These are phyloP conservation scores for Pseudogymnoascus sp. DNA, from an alignment of 2,329 filamentous ascomycete genomes.

Conservation along the genomic window DNA sequence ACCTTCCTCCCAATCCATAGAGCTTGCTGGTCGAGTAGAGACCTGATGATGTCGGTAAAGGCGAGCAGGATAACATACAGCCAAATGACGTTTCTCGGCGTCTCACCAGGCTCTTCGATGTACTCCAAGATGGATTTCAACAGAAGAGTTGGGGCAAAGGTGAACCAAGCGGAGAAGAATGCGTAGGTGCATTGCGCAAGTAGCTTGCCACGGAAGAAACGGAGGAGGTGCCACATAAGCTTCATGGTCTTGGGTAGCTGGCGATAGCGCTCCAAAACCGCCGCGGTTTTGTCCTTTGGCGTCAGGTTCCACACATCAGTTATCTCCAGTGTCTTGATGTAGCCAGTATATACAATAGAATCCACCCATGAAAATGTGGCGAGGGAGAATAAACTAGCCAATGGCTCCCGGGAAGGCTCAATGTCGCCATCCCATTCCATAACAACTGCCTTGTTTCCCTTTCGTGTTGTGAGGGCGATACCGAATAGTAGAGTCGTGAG, in stretches of 20 bases:
- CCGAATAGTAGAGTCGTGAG: slow-evolving; percentile 66
- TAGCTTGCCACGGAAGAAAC: slow-evolving; percentile 73
- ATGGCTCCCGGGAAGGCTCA: slow-evolving; percentile 76
- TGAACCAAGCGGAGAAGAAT: slow-evolving; percentile 70
- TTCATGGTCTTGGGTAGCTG: slow-evolving; percentile 74
- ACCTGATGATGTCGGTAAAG: slow-evolving; percentile 71
- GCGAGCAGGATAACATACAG: slow-evolving; percentile 89
- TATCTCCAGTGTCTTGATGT: slow-evolving; percentile 75
- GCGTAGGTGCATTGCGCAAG: slow-evolving; percentile 76
- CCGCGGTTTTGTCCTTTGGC: slow-evolving; percentile 78
- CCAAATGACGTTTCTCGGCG: slow-evolving; percentile 85
- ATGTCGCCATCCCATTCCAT: slow-evolving; percentile 85
- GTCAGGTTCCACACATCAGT: slow-evolving; percentile 86
- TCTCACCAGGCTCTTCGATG: slow-evolving; percentile 71
- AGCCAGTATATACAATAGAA: slow-evolving; percentile 79
- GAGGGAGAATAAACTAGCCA: slow-evolving; percentile 81
- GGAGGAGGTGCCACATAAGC: slow-evolving; percentile 71
- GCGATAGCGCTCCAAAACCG: slow-evolving; percentile 74
- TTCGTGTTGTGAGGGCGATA: slow-evolving; percentile 74
- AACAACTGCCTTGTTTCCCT: slow-evolving; percentile 83
- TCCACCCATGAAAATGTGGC: slow-evolving; percentile 90
- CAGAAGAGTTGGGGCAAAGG: slow-evolving; percentile 84
- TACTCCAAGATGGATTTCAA: slow-evolving; percentile 89
- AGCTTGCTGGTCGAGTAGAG: slow-evolving; percentile 75
- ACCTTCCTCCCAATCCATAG: slow-evolving; percentile 92